Percentiles rank a stretch among this genome's conserved stretches.
phyloP scores from a whole-genome alignment of 192 early-diverging fungal genomes.

The Spinellus fusiger region DNA sequence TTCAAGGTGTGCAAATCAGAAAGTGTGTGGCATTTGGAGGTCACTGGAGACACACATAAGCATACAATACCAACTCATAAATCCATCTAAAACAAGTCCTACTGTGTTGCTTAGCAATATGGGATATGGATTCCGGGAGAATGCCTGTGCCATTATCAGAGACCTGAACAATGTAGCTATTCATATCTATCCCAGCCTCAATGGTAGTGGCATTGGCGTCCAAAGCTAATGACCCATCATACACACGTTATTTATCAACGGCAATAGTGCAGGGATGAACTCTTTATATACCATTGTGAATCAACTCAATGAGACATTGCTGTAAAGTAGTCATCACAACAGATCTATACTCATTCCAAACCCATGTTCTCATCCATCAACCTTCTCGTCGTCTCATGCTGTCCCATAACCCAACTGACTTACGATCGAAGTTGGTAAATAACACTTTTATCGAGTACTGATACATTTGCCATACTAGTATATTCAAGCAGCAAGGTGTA shows the following conservation, averaged over 20 bases:
- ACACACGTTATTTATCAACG: not conserved
- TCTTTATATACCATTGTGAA: constrained; percentile 48
- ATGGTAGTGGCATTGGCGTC: constrained; percentile 52
- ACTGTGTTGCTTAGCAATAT: not conserved
- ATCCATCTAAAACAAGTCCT: not conserved
- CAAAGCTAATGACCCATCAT: constrained; percentile 25
- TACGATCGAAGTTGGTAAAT: constrained; percentile 11
- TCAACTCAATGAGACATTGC: constrained; percentile 54
- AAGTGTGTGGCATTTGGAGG: constrained; percentile 50
- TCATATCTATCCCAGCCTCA: constrained; percentile 38
- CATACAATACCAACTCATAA: not conserved
- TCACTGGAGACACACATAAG: constrained; percentile 30
- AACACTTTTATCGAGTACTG: constrained; percentile 4
- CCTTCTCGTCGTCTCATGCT: not conserved
- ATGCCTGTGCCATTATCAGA: constrained; percentile 63
- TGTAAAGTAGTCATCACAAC: constrained; percentile 25
- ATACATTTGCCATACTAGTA: not conserved
- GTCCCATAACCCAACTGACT: not conserved
- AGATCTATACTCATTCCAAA: not conserved
- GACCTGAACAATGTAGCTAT: constrained; percentile 45
- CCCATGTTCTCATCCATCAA: not conserved
- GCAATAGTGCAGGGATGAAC: not conserved
- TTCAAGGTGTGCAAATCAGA: constrained; percentile 30
- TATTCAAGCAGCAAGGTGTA: too few species aligned
- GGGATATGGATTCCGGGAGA: not conserved